phyloP scores from a whole-genome alignment of 306 rosid genomes.

The Cicer bijugum region DNA sequence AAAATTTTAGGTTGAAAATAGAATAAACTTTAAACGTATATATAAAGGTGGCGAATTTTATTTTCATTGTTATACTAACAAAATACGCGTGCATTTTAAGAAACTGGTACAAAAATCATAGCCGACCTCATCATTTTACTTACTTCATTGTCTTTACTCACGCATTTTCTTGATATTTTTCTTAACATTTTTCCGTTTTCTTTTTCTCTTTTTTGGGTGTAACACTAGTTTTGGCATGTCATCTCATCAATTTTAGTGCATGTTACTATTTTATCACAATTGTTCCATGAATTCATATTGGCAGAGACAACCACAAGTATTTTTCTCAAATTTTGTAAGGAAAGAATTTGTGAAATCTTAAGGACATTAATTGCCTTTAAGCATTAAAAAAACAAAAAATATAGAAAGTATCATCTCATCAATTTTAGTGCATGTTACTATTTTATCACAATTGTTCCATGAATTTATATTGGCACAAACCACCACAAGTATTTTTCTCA shows the following conservation, averaged over 20 bases:
- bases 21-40: neutral
- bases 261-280: neutral
- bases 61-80: neutral
- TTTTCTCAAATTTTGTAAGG: neutral
- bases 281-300: neutral
- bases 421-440: neutral
- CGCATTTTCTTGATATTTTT: neutral
- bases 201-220: neutral
- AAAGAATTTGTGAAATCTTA: neutral
- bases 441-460: neutral
- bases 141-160: neutral
- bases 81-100: neutral
- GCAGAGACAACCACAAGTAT: neutral
- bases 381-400: no score
- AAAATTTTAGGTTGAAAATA: neutral
- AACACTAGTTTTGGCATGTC: neutral
- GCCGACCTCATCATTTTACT: neutral
- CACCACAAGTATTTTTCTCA: neutral
- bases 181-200: neutral
- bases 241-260: neutral
- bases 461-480: neutral
- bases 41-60: neutral
- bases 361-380: neutral
- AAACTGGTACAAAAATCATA: neutral
- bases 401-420: neutral